These are phyloP conservation scores for Emergomyces pasteurianus DNA, from an alignment of 2,329 filamentous ascomycete species.

Conservation along the genomic window DNA sequence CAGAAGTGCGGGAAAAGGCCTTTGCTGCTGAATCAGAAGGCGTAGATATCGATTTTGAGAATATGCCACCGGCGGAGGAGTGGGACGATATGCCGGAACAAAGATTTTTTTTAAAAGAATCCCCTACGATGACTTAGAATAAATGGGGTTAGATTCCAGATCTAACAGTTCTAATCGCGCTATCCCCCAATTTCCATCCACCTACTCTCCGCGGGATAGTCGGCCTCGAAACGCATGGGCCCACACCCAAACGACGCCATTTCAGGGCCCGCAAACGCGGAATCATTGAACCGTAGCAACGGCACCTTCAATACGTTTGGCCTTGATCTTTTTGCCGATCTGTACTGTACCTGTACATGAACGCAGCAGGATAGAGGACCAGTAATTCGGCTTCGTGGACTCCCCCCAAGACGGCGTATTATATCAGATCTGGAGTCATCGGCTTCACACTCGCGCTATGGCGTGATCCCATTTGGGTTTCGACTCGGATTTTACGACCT, in stretches of 20 bases:
- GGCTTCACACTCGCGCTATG: neutral
- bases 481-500: neutral
- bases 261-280: neutral
- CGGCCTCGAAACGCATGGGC: neutral
- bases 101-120: neutral
- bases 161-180: neutral
- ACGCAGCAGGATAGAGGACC: neutral
- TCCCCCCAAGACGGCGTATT: neutral
- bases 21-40: slow-evolving; percentile 3
- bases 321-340: neutral
- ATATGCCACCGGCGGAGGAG: neutral
- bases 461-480: neutral
- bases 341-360: neutral
- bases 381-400: neutral
- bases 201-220: neutral
- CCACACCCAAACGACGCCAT: neutral
- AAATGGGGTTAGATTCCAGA: neutral
- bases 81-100: neutral
- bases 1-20: slow-evolving; percentile 16
- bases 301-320: neutral
- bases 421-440: neutral
- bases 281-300: neutral
- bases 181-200: neutral
- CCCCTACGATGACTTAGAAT: neutral
- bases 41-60: neutral